Conservation (phyloP, 1,139 yeast species). For the Saccharomycopsis hybrid region DNA sequence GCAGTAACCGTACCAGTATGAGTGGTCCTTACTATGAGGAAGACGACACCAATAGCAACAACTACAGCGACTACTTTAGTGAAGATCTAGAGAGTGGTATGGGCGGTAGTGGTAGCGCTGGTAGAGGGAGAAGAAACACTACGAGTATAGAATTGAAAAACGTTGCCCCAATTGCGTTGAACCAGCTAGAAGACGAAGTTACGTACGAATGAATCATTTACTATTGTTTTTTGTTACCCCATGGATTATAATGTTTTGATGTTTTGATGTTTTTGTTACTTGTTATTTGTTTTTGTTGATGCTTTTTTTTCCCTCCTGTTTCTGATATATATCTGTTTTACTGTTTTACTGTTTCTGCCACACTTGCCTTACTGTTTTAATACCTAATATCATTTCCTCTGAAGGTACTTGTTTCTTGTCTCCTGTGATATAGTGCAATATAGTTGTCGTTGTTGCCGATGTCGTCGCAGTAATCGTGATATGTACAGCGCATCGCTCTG, state of each 20-base stretch:
- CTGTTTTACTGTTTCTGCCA: too few relatives aligned
- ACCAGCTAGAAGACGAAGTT: constrained; percentile 10
- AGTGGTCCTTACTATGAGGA: neutral
- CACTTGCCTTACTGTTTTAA: too few relatives aligned
- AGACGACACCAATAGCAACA: constrained; percentile 1
- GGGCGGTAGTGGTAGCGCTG: neutral
- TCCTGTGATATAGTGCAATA: too few relatives aligned
- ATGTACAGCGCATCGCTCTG: too few relatives aligned
- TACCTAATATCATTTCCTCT: too few relatives aligned
- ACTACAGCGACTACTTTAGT: constrained; percentile 11
- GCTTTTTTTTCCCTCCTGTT: neutral
- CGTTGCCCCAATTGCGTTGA: constrained; percentile 19
- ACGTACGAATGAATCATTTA: too few relatives aligned
- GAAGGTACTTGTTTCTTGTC: too few relatives aligned
- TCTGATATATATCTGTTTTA: too few relatives aligned
- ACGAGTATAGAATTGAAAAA: constrained; percentile 20
- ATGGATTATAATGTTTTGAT: too few relatives aligned
- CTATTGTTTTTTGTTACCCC: too few relatives aligned
- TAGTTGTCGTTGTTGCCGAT: too few relatives aligned
- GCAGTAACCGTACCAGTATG: constrained; percentile 3
- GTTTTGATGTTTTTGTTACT: neutral
- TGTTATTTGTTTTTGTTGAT: constrained; percentile 1
- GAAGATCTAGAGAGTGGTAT: constrained; percentile 14
- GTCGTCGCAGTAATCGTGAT: too few relatives aligned
- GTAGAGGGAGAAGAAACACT: constrained; percentile 10